Base-by-base conservation (phyloP, 2,329 filamentous ascomycete species). In the Setomelanomma holmii region DNA sequence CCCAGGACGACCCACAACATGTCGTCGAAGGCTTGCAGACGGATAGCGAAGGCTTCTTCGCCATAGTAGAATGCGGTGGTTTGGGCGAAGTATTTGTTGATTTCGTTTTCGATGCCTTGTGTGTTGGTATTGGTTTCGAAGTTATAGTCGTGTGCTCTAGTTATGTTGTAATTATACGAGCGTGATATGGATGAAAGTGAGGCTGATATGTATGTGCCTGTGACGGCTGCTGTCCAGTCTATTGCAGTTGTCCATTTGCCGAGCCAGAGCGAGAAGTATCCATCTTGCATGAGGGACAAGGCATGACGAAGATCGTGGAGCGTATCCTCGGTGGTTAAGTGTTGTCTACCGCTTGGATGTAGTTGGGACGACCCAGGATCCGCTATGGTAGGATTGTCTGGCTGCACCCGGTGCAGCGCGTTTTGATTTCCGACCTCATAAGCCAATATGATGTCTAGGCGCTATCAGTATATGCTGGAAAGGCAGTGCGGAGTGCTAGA, bases 1-100 rank as follows among this genome's bases (percentile, higher is more conserved):
- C 89, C 91, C 33, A 98, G 81, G 2, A 96, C 91, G 1, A 97
- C 91, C 93, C 93, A 98, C 2, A 96, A 83, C 78, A 96, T 96
- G 72, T 98, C 93, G 69, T 97, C 93, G 71, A 88, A 96, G 0
- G 93, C 93, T 79, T 95, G 80, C 50, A 86, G 85, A 39, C 90
- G 83, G 43, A 97, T 82, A 22, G 83, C 81, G 58, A 92, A 86
- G 4, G 87, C 84, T 72, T 96, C 86, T 71, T 98, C 91, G 17
- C 90, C 91, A 70, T 93, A 96, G 71, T 96, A 97, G 62, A 89
- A 96, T 7, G 86, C 84, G 4, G 87, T 79, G 0, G 88, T 78
- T 52, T 97, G 90, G 0, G 86, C 84, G 71, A 96, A 96, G 72
- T 93, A 93, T 23, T 83, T 84, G 60, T 92, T 89, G 59, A 97